Conservation (phyloP, 208 protist genomes). For the Trypanosoma lewisi region DNA sequence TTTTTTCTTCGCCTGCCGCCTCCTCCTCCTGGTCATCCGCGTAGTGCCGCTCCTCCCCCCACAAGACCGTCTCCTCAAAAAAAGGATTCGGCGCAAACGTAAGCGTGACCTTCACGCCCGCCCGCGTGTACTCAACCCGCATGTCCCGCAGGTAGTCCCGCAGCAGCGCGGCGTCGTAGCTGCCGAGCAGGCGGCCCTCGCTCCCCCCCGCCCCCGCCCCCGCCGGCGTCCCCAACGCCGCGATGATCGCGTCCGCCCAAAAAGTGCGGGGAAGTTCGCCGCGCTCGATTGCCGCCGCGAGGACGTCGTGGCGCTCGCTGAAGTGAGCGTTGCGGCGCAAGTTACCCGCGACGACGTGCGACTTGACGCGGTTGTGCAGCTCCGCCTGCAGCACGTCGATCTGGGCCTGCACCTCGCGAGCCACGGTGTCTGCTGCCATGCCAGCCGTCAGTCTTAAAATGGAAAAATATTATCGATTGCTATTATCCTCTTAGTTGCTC, state of each 20-base stretch:
- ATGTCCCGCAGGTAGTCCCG: slow-evolving; percentile 53
- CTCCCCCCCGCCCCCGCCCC: slow-evolving; percentile 23
- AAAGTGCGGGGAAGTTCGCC: slow-evolving; percentile 54
- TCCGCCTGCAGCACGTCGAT: slow-evolving; percentile 65
- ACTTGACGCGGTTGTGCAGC: slow-evolving; percentile 43
- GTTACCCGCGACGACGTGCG: slow-evolving; percentile 35
- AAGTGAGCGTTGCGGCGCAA: slow-evolving; percentile 50
- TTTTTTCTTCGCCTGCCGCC: neutral
- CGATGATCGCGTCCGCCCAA: slow-evolving; percentile 65
- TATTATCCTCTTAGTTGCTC: neutral
- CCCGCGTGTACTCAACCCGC: slow-evolving; percentile 36
- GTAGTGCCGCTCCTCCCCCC: slow-evolving; percentile 35
- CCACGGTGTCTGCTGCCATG: neutral
- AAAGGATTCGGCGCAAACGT: slow-evolving; percentile 64
- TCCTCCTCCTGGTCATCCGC: slow-evolving; percentile 7
- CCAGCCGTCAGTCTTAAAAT: neutral
- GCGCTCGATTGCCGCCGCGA: slow-evolving; percentile 41
- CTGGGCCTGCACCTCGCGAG: slow-evolving; percentile 34
- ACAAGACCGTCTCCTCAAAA: slow-evolving; percentile 77
- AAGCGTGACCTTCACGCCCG: slow-evolving; percentile 46
- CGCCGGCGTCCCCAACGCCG: slow-evolving; percentile 16
- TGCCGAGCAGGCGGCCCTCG: slow-evolving; percentile 51
- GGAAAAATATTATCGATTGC: neutral
- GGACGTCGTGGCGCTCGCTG: slow-evolving; percentile 26
- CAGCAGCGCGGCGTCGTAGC: slow-evolving; percentile 66